phyloP scores from a whole-genome alignment of 2,329 filamentous ascomycete genomes.

The Coniosporium tulheliwenetii region DNA sequence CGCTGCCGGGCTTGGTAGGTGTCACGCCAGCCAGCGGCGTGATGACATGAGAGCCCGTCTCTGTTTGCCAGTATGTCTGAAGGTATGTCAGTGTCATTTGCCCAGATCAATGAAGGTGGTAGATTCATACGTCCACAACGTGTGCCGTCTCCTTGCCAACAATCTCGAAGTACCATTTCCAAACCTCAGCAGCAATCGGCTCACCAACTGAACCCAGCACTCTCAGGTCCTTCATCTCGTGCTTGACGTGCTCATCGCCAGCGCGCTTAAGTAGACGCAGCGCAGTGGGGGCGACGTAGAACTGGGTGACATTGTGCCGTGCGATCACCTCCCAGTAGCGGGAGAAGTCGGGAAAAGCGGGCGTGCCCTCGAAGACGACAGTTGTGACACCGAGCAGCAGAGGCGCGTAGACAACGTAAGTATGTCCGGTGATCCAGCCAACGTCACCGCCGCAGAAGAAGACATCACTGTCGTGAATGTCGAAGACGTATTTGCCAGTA shows the following conservation, averaged over 20 bases:
- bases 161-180: conserved; percentile 98
- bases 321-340: conserved; percentile 98
- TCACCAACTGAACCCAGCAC: conserved; percentile 92
- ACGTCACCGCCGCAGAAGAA: conserved; percentile 99
- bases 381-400: conserved; percentile 84
- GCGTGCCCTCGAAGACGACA: conserved; percentile 95
- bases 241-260: conserved; percentile 80
- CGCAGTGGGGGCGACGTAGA: conserved; percentile 94
- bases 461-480: conserved; percentile 83
- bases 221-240: conserved; percentile 75
- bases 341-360: conserved; percentile 93
- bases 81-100: conserved; percentile 7
- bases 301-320: conserved; percentile 88
- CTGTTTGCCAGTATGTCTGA: conserved; percentile 99
- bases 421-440: conserved; percentile 98
- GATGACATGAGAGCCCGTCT: conserved; percentile 94
- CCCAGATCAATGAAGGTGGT: background rate
- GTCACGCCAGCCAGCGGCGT: conserved; percentile 85
- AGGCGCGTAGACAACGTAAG: conserved; percentile 94
- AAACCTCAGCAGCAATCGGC: conserved; percentile 93
- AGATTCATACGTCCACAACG: conserved; percentile 68
- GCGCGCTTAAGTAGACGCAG: conserved; percentile 88
- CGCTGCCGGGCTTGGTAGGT: conserved; percentile 90
- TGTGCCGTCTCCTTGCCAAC: conserved; percentile 90
- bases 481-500: conserved; percentile 97